Percentiles rank a stretch among this genome's conserved stretches.
Conservation (phyloP, 352 stramenopile species). For the Phytophthora syringae region DNA sequence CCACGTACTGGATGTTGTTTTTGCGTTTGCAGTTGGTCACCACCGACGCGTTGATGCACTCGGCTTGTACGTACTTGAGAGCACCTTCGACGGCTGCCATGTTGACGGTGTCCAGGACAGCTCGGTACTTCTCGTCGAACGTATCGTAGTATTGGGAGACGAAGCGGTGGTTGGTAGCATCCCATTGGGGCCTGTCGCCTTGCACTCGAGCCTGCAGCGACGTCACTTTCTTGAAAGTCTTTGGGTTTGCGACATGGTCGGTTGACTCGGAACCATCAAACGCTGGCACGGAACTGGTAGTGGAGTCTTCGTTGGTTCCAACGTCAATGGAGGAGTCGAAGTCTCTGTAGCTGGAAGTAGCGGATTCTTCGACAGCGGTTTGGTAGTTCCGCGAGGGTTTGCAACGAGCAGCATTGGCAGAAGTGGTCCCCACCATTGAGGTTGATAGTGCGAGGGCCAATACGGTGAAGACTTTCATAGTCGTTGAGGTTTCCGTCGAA, state of each 20-base stretch:
- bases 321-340: constrained; percentile 1
- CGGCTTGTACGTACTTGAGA: constrained; percentile 68
- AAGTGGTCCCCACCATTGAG: not conserved
- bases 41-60: constrained; percentile 60
- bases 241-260: not conserved
- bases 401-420: constrained; percentile 2
- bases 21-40: constrained; percentile 55
- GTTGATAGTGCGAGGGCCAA: constrained; percentile 6
- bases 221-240: constrained; percentile 46
- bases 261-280: not conserved
- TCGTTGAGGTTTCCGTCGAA: not conserved
- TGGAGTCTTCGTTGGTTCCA: not conserved
- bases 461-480: constrained; percentile 20
- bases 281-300: not conserved
- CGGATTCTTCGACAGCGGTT: not conserved
- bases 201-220: constrained; percentile 62
- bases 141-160: constrained; percentile 45
- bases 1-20: constrained; percentile 65
- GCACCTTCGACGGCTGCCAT: constrained; percentile 59
- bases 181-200: constrained; percentile 50
- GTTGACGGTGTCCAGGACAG: constrained; percentile 59
- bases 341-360: no score
- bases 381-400: constrained; percentile 5
- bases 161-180: constrained; percentile 39
- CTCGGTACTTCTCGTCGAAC: constrained; percentile 51